Evolutionary conservation across 306 rosid species (phyloP), one percentile per base, ranked within the genome.

Genomic region (Cicer pinnatifidum): DNA sequence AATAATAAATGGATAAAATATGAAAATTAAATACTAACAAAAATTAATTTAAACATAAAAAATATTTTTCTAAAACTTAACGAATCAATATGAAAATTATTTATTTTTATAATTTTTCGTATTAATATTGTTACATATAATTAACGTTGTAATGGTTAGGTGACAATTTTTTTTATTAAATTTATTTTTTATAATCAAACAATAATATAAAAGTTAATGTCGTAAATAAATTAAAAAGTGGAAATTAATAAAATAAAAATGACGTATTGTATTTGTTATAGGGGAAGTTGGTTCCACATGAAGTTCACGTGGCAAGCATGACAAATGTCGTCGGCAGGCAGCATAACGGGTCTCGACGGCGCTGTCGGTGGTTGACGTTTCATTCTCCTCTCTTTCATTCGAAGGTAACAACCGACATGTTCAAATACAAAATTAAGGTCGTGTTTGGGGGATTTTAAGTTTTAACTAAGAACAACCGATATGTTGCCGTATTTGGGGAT

Each of bases 381-480:
- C 60, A 53, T 71, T 70, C 67, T 53, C 20, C 45, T 35, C 62
- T 19, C 53, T 67, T 39, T 4, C 54, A 17, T 45, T 59, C 69
- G 58, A 38, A 57, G 75, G 75, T 47, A 73, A 65, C 79, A 78
- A 82, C 82, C 73, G 78, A 77, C 74, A 73, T 54, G 68, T 69
- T 54, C 1, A 6, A 1, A 72, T 65, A 45, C 69, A 11, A 28
- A 28, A 28, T 28, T 28, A 72, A 47, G 37, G 63, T 72, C 15
- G n/a, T 64, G 73, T 45, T 63, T 77, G 52, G 52, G 11, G 70
- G 23, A 54, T 44, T 75, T 70, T 38, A 40, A 72, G 20, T 44
- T 75, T 70, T 38, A 40, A 72, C 75, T 10, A 50, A 40, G 9
- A 59, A 39, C 46, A 68, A 62, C 77, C 63, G 45, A 75, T 9